Percentiles rank a stretch among this genome's conserved stretches.
Conservation (phyloP, 2,329 filamentous ascomycete genomes). For the Cryphonectria nitschkei region DNA sequence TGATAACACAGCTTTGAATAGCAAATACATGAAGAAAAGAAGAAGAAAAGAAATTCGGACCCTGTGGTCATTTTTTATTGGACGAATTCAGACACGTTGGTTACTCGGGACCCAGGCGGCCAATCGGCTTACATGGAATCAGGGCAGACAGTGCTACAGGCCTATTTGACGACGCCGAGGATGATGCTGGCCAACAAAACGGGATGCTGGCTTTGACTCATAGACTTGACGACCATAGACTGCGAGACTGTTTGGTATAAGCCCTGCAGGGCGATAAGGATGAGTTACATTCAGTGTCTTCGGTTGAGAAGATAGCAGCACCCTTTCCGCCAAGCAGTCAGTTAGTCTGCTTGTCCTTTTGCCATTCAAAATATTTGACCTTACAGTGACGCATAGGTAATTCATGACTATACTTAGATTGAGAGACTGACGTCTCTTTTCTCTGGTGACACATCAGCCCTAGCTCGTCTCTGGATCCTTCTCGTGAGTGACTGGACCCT, state of each 20-base stretch:
- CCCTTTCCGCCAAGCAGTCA: neutral
- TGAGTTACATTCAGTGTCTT: neutral
- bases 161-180: neutral
- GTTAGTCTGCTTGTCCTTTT: neutral
- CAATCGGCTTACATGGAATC: conserved; percentile 18
- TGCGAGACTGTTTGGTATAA: neutral
- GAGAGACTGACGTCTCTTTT: neutral
- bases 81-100: neutral
- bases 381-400: neutral
- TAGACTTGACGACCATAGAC: neutral
- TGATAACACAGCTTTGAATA: neutral
- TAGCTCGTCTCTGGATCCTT: no score
- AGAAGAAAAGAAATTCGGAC: neutral
- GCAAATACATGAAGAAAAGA: neutral
- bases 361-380: neutral
- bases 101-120: neutral
- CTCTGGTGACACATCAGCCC: neutral
- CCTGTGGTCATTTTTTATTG: neutral
- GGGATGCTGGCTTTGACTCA: neutral
- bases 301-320: neutral
- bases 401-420: no score
- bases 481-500: no score
- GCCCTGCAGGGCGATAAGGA: no score
- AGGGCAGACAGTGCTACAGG: neutral
- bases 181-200: neutral